phyloP scores from a whole-genome alignment of 257 asterid species.

The Solanum bukasovii region DNA sequence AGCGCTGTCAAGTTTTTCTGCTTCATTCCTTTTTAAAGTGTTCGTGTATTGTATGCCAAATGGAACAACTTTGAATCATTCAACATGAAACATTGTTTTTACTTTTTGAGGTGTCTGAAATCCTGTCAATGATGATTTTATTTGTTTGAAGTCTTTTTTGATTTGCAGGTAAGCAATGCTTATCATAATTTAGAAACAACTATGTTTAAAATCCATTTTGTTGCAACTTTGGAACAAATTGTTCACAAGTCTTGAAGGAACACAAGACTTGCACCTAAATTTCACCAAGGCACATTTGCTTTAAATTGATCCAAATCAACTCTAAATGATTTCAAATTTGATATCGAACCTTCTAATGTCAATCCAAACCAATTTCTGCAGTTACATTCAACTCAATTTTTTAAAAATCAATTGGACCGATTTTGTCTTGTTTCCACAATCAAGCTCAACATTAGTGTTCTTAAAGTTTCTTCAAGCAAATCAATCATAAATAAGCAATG shows the following conservation, averaged over 20 bases:
- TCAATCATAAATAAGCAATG: too few relatives aligned
- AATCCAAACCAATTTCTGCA: background rate
- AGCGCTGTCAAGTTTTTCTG: background rate
- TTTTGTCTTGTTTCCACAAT: too few relatives aligned
- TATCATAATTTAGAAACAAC: background rate
- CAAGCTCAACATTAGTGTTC: too few relatives aligned
- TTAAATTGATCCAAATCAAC: background rate
- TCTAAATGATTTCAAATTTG: background rate
- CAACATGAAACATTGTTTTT: background rate
- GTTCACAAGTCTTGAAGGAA: accelerated
- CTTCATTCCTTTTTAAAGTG: background rate
- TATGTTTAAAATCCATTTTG: background rate
- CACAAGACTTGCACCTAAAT: background rate
- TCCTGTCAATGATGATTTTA: background rate
- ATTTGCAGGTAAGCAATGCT: background rate
- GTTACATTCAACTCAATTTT: too few relatives aligned
- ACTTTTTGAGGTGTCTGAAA: background rate
- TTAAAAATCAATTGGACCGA: too few relatives aligned
- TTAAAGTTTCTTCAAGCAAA: too few relatives aligned
- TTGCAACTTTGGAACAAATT: background rate
- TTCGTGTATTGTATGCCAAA: background rate
- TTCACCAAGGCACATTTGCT: background rate
- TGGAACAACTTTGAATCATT: background rate
- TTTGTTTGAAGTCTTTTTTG: background rate
- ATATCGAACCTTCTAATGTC: background rate